Conservation (phyloP, 2,329 filamentous ascomycete genomes). For the Annulohypoxylon truncatum region DNA sequence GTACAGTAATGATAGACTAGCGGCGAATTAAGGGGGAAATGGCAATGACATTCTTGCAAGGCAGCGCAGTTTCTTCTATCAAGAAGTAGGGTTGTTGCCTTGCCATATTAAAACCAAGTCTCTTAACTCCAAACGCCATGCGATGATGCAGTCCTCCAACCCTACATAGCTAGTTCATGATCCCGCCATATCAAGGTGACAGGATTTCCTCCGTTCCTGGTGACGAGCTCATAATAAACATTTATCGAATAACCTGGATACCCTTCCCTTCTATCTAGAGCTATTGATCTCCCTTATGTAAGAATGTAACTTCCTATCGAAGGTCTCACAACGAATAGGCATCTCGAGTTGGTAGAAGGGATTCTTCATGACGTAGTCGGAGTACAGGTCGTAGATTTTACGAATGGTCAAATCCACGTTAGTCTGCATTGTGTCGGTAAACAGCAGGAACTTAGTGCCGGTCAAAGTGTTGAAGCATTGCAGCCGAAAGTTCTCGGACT, state of each 20-base stretch:
- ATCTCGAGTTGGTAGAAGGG: constrained; percentile 98
- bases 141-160: constrained; percentile 36
- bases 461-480: constrained; percentile 97
- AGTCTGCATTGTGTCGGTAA: constrained; percentile 88
- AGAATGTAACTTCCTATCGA: constrained; percentile 85
- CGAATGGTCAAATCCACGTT: constrained; percentile 87
- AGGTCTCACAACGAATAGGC: constrained; percentile 94
- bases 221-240: constrained; percentile 2
- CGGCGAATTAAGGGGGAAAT: constrained; percentile 33
- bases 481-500: constrained; percentile 92
- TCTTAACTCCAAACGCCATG: constrained; percentile 42
- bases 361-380: constrained; percentile 99
- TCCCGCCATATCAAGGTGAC: background rate
- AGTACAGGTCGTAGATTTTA: constrained; percentile 92
- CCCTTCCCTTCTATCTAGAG: constrained; percentile 59
- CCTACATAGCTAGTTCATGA: constrained; percentile 11
- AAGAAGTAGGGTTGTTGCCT: constrained; percentile 1
- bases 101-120: constrained; percentile 11
- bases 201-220: background rate
- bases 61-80: constrained; percentile 21
- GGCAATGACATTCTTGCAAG: constrained; percentile 22
- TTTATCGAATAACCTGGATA: background rate
- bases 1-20: constrained; percentile 48
- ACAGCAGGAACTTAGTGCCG: constrained; percentile 93
- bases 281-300: constrained; percentile 81